phyloP scores from a whole-genome alignment of 441 rosid species.

The Syzygium syzygioides region DNA sequence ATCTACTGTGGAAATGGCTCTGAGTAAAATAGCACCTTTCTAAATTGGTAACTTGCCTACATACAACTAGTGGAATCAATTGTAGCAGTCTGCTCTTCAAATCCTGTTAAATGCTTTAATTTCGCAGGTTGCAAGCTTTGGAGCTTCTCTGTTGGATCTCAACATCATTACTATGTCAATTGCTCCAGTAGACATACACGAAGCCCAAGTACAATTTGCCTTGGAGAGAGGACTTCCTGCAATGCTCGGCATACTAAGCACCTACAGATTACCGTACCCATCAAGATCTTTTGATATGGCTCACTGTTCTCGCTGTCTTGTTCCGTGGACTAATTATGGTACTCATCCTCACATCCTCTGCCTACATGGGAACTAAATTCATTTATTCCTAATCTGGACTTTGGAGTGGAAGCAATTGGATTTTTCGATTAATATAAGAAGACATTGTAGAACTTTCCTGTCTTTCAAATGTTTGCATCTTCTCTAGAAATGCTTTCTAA shows the following conservation, averaged over 20 bases:
- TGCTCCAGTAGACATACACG: conserved; percentile 65
- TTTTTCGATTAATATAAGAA: background rate
- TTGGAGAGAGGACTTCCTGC: conserved; percentile 70
- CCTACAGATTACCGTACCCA: conserved; percentile 52
- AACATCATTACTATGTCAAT: conserved; percentile 57
- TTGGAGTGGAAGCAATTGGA: background rate
- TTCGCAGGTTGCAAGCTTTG: conserved; percentile 66
- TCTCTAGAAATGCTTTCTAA: background rate
- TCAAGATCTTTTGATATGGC: conserved; percentile 62
- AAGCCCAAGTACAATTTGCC: conserved; percentile 72
- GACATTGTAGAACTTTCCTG: background rate
- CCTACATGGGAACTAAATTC: background rate
- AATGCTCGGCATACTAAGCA: conserved; percentile 56
- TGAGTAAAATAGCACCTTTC: background rate
- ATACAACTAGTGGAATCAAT: background rate
- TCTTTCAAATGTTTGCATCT: background rate
- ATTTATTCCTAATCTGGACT: background rate
- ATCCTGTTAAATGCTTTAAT: background rate
- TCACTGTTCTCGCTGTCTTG: conserved; percentile 73
- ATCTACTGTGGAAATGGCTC: background rate
- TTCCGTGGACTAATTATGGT: conserved; percentile 55
- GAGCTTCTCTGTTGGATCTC: conserved; percentile 39
- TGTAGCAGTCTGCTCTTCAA: background rate
- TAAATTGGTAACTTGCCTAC: background rate
- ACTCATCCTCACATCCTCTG: background rate